phyloP scores from a whole-genome alignment of 2,329 filamentous ascomycete genomes.

The Microcyclospora pomicola region DNA sequence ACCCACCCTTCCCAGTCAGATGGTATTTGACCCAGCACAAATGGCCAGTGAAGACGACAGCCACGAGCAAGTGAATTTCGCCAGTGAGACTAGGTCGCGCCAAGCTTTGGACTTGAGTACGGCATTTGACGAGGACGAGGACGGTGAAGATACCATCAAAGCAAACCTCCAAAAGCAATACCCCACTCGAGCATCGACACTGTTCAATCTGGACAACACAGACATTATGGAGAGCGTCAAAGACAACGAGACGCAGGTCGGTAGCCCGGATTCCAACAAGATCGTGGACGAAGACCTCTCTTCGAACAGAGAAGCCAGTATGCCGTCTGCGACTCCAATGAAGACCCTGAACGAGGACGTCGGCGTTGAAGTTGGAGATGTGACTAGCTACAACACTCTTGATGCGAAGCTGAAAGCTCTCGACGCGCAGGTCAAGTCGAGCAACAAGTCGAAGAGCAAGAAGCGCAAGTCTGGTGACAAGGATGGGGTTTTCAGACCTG shows the following conservation, averaged over 20 bases:
- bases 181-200: constrained; percentile 11
- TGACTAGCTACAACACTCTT: constrained; percentile 6
- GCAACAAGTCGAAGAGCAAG: constrained; percentile 19
- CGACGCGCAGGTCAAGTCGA: constrained; percentile 12
- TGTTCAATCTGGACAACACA: constrained; percentile 10
- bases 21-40: constrained; percentile 21
- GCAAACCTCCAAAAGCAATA: constrained; percentile 8
- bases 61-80: not conserved
- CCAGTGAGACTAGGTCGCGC: constrained; percentile 2
- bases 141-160: constrained; percentile 10
- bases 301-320: not conserved
- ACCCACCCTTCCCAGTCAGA: constrained; percentile 27
- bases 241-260: constrained; percentile 5
- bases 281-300: not conserved
- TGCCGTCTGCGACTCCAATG: not conserved
- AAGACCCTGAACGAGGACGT: not conserved
- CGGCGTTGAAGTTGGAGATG: not conserved
- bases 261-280: not conserved
- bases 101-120: constrained; percentile 8
- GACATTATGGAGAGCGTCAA: not conserved
- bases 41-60: constrained; percentile 6
- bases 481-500: constrained; percentile 13
- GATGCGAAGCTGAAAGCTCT: constrained; percentile 19
- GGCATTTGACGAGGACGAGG: constrained; percentile 10
- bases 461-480: constrained; percentile 25